Evolutionary conservation across 2,329 filamentous ascomycete genomes (phyloP).

Genomic region (Rutstroemia sp.): DNA sequence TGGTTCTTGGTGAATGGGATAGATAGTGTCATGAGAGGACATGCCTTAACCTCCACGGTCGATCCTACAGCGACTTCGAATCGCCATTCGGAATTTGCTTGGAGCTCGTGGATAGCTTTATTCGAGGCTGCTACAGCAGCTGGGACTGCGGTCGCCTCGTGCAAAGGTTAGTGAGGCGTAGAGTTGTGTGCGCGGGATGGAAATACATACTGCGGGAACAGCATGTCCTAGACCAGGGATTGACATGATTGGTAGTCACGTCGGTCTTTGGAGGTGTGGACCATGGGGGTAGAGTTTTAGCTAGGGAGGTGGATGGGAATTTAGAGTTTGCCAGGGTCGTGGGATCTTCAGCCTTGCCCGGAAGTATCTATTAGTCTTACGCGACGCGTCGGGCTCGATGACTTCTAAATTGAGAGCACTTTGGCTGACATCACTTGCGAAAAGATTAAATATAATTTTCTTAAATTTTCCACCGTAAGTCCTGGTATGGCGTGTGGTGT

Average conservation of each 20-base stretch:
- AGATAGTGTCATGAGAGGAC: conserved; percentile 4
- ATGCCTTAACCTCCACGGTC: conserved; percentile 45
- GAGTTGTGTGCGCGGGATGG: background rate
- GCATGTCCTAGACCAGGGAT: conserved; percentile 68
- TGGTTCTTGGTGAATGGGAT: background rate
- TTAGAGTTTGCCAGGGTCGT: background rate
- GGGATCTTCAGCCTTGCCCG: background rate
- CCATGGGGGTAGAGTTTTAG: conserved; percentile 5
- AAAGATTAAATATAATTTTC: background rate
- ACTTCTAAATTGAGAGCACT: background rate
- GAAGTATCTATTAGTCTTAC: background rate
- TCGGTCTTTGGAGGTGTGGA: background rate
- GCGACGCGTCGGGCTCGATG: background rate
- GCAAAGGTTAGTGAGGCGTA: conserved; percentile 11
- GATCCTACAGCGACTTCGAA: conserved; percentile 60
- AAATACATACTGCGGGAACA: conserved; percentile 45
- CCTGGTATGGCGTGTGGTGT: no score
- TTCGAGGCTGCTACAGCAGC: conserved; percentile 32
- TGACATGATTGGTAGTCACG: conserved; percentile 45
- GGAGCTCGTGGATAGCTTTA: conserved; percentile 42
- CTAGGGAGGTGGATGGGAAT: conserved; percentile 1
- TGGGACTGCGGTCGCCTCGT: conserved; percentile 23
- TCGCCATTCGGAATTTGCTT: conserved; percentile 67
- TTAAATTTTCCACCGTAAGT: no score
- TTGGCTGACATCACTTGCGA: background rate